Conservation (phyloP, 106 monocot genomes). For the Acorus calamus region DNA sequence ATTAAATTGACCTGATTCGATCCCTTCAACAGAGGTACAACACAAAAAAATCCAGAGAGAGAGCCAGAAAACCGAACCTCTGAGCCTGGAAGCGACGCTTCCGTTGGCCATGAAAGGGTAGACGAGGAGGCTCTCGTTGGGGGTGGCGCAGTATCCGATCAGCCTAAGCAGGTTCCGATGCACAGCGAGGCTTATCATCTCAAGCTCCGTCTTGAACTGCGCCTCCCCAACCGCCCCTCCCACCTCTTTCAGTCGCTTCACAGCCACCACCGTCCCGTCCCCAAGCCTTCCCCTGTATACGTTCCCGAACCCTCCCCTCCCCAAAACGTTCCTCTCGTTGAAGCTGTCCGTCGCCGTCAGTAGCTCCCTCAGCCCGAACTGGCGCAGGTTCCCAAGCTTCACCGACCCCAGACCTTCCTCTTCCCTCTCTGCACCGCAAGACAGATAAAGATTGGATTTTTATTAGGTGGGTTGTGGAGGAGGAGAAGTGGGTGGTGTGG, state of each 20-base stretch:
- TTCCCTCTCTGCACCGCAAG: no score
- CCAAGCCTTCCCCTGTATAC: slow-evolving; percentile 64
- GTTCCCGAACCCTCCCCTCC: slow-evolving; percentile 91
- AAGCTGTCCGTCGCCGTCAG: slow-evolving; percentile 75
- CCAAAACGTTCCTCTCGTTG: slow-evolving; percentile 51
- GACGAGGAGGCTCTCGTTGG: slow-evolving; percentile 69
- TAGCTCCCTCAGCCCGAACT: slow-evolving; percentile 64
- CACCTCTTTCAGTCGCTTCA: slow-evolving; percentile 78
- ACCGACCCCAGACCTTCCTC: no score
- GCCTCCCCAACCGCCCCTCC: slow-evolving; percentile 55
- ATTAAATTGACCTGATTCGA: no score
- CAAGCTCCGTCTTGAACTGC: slow-evolving; percentile 89
- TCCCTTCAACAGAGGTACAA: no score
- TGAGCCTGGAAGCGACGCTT: slow-evolving; percentile 69
- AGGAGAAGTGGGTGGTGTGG: no score
- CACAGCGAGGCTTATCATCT: slow-evolving; percentile 92
- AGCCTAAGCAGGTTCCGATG: slow-evolving; percentile 87
- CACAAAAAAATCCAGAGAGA: no score
- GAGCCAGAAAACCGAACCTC: slow-evolving; percentile 12
- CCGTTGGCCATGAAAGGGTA: slow-evolving; percentile 96
- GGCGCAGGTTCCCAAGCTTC: slow-evolving; percentile 66
- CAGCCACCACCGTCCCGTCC: slow-evolving; percentile 78
- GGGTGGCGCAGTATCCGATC: slow-evolving; percentile 69
- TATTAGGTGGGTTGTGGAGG: no score
- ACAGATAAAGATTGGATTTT: no score